Percentiles rank a stretch among this genome's conserved stretches.
phyloP scores from a whole-genome alignment of 1,284 basidiomycete genomes.

The Ceratobasidium sp. region DNA sequence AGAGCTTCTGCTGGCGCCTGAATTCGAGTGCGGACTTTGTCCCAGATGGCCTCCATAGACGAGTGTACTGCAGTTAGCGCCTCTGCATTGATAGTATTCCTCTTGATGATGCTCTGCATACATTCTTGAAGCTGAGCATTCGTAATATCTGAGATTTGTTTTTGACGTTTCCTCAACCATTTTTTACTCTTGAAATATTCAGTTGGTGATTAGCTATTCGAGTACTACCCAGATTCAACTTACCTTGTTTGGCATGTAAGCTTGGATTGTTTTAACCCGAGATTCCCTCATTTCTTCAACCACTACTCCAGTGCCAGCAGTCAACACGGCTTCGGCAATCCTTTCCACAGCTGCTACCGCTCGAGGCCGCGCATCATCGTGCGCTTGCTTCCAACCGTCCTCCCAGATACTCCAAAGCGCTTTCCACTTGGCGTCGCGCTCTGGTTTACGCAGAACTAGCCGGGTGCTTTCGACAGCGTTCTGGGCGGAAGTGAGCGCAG shows the following conservation, averaged over 20 bases:
- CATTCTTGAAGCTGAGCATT: slow-evolving; percentile 5
- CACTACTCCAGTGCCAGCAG: not conserved
- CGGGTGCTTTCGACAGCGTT: not conserved
- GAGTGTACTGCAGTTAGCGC: not conserved
- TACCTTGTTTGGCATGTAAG: not conserved
- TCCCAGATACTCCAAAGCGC: slow-evolving; percentile 29
- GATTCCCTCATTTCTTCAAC: not conserved
- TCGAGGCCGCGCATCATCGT: not conserved
- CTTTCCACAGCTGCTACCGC: not conserved
- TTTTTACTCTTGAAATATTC: not conserved
- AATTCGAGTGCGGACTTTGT: not conserved
- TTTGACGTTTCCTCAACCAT: not conserved
- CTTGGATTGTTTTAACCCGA: not conserved
- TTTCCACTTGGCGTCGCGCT: slow-evolving; percentile 21
- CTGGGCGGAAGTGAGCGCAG: not conserved
- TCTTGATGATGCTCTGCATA: not conserved
- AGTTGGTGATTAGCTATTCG: no score
- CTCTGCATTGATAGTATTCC: not conserved
- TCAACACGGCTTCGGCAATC: not conserved
- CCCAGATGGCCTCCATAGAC: slow-evolving; percentile 4
- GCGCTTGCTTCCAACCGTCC: not conserved
- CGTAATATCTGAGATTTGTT: not conserved
- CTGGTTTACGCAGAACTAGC: not conserved
- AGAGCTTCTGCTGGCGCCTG: no score
- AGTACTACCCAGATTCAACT: no score